These are phyloP conservation scores for Alternaria gaisen DNA, from an alignment of 2,329 filamentous ascomycete genomes.

Conservation along the genomic window DNA sequence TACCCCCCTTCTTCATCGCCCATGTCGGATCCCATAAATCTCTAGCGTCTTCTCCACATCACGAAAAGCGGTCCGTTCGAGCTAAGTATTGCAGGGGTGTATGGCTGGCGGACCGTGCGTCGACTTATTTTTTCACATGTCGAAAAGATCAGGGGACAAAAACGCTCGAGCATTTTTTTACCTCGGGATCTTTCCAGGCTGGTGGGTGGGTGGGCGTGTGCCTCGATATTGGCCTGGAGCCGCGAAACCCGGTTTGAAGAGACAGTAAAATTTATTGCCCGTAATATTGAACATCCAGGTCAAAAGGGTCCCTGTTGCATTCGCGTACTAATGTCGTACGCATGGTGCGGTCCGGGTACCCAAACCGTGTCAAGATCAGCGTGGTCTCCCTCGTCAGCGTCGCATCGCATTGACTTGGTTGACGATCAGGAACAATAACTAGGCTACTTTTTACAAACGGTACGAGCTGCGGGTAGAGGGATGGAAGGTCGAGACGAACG, in stretches of 20 bases:
- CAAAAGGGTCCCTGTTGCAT: not conserved
- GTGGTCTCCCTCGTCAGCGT: slow-evolving; percentile 2
- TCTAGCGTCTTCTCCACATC: slow-evolving; percentile 20
- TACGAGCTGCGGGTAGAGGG: slow-evolving; percentile 10
- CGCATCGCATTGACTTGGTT: slow-evolving; percentile 8
- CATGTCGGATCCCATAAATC: slow-evolving; percentile 1
- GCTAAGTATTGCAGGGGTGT: slow-evolving; percentile 7
- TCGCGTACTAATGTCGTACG: slow-evolving; percentile 1
- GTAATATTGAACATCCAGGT: slow-evolving; percentile 6
- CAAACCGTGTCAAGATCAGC: slow-evolving; percentile 4
- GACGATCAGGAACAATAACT: not conserved
- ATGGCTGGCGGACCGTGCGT: slow-evolving; percentile 7
- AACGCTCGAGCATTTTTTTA: slow-evolving; percentile 12
- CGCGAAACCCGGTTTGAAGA: slow-evolving; percentile 10
- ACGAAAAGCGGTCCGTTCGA: slow-evolving; percentile 5
- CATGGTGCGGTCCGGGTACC: slow-evolving; percentile 6
- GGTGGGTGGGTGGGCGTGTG: slow-evolving; percentile 9
- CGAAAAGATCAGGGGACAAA: not conserved
- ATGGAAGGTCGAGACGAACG: slow-evolving; percentile 8
- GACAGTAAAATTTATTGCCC: slow-evolving; percentile 2
- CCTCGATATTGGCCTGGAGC: slow-evolving; percentile 17
- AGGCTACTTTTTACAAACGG: slow-evolving; percentile 7
- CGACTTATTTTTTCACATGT: slow-evolving; percentile 14
- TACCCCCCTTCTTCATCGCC: slow-evolving; percentile 8
- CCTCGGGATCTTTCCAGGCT: slow-evolving; percentile 26